phyloP scores from a whole-genome alignment of 805 yeast species.

The Naumovozyma baii region DNA sequence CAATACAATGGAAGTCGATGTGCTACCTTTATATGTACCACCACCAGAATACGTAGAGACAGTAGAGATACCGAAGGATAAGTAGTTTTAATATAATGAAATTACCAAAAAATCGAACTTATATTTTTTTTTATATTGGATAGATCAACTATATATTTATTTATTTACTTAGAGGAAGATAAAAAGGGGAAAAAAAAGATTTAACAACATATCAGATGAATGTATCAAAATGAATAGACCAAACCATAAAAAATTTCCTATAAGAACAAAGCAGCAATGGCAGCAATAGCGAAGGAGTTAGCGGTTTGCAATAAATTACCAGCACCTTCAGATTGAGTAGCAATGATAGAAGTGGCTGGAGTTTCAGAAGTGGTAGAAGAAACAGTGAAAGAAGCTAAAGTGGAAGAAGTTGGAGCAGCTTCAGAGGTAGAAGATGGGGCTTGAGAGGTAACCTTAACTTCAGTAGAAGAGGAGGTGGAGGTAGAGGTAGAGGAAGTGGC shows the following conservation, averaged over 20 bases:
- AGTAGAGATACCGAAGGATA: not conserved
- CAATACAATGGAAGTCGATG: constrained; percentile 6
- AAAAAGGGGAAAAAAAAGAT: no score
- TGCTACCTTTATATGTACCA: constrained; percentile 20
- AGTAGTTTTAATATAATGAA: no score
- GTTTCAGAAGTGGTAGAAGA: constrained; percentile 10
- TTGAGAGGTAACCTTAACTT: constrained; percentile 21
- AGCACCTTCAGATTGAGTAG: constrained; percentile 32
- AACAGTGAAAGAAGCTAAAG: constrained; percentile 13
- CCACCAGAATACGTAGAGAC: constrained; percentile 17
- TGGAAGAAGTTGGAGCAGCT: constrained; percentile 20
- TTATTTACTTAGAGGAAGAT: no score
- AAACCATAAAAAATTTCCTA: constrained; percentile 4
- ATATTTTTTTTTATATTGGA: no score
- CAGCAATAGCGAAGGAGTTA: constrained; percentile 18
- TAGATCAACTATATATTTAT: not conserved
- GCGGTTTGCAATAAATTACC: constrained; percentile 21
- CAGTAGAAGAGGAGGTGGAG: constrained; percentile 21
- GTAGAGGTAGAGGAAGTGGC: constrained; percentile 24
- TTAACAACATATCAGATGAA: no score
- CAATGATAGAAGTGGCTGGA: constrained; percentile 13
- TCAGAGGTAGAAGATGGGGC: constrained; percentile 18
- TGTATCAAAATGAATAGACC: no score
- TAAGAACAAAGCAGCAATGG: constrained; percentile 23
- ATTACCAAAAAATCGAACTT: no score